Conservation (phyloP, 2,329 filamentous ascomycete genomes). For the Monosporascus sp. region DNA sequence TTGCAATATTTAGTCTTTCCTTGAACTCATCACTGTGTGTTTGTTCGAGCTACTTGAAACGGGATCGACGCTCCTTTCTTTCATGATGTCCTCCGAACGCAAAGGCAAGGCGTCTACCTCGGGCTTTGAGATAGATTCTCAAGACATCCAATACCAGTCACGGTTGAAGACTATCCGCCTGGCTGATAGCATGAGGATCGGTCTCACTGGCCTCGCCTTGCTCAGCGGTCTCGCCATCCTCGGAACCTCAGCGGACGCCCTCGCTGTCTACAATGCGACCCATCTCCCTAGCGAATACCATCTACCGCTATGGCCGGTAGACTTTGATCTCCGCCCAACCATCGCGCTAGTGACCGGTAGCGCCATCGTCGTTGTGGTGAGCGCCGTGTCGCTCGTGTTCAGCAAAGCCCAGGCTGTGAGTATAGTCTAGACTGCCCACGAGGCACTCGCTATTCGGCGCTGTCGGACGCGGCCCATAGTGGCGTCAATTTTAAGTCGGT, state of each 20-base stretch:
- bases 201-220: slow-evolving; percentile 45
- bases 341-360: slow-evolving; percentile 50
- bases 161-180: slow-evolving; percentile 30
- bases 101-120: slow-evolving; percentile 40
- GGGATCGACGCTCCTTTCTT: slow-evolving; percentile 4
- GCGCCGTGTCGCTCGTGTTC: slow-evolving; percentile 41
- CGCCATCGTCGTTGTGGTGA: slow-evolving; percentile 44
- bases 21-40: neutral
- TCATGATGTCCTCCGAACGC: slow-evolving; percentile 26
- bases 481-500: neutral
- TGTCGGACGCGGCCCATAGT: too few species aligned
- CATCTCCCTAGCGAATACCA: slow-evolving; percentile 41
- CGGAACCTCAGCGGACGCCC: slow-evolving; percentile 48
- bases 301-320: slow-evolving; percentile 53
- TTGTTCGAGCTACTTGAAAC: slow-evolving; percentile 7
- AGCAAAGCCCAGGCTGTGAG: slow-evolving; percentile 48
- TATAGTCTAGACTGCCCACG: slow-evolving; percentile 7
- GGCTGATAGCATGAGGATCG: slow-evolving; percentile 41
- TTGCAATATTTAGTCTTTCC: slow-evolving; percentile 10
- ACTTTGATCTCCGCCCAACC: slow-evolving; percentile 53
- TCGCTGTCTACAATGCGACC: slow-evolving; percentile 52
- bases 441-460: too few species aligned
- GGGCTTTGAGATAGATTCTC: slow-evolving; percentile 45
- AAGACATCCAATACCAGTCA: slow-evolving; percentile 34
- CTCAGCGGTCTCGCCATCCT: slow-evolving; percentile 48